Percentiles rank a stretch among this genome's conserved stretches.
Conservation (phyloP, 2,329 filamentous ascomycete species). For the Pseudocercospora musae region DNA sequence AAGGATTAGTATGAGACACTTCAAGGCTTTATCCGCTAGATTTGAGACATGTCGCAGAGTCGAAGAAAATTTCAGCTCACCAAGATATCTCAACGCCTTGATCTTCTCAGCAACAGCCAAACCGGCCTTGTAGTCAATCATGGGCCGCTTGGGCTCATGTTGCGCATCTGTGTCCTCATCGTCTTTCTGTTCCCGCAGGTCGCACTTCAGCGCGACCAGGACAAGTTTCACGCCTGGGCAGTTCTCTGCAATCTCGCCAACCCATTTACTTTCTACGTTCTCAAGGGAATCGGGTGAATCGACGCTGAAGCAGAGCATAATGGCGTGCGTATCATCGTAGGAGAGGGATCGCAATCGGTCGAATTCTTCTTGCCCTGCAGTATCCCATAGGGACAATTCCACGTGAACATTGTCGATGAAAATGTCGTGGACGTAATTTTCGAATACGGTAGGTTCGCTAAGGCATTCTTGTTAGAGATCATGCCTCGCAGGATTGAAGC, state of each 20-base stretch:
- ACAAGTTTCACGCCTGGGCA: constrained; percentile 94
- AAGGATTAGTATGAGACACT: constrained; percentile 1
- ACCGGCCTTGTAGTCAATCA: constrained; percentile 88
- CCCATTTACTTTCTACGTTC: constrained; percentile 98
- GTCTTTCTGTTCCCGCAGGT: constrained; percentile 73
- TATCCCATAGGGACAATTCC: constrained; percentile 97
- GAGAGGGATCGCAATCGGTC: constrained; percentile 91
- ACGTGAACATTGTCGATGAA: constrained; percentile 97
- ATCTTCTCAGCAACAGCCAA: constrained; percentile 88
- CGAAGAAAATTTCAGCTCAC: constrained; percentile 38
- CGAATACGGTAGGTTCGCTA: constrained; percentile 92
- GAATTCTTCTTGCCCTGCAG: constrained; percentile 97
- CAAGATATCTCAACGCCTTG: constrained; percentile 85
- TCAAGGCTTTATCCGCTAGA: background rate
- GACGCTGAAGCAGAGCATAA: constrained; percentile 97
- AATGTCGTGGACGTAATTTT: constrained; percentile 99
- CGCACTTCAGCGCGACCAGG: constrained; percentile 93
- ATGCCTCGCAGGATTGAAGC: background rate
- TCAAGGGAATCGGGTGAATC: constrained; percentile 95
- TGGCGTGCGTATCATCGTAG: constrained; percentile 96
- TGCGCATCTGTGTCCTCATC: constrained; percentile 62
- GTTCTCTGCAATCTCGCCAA: constrained; percentile 96
- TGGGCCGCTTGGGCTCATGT: constrained; percentile 53
- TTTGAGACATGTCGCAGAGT: background rate
- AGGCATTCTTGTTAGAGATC: background rate